Evolutionary conservation across 1,284 basidiomycete species (phyloP), one percentile per base, ranked within the genome.

Genomic region (Xerocomus nothofagi): DNA sequence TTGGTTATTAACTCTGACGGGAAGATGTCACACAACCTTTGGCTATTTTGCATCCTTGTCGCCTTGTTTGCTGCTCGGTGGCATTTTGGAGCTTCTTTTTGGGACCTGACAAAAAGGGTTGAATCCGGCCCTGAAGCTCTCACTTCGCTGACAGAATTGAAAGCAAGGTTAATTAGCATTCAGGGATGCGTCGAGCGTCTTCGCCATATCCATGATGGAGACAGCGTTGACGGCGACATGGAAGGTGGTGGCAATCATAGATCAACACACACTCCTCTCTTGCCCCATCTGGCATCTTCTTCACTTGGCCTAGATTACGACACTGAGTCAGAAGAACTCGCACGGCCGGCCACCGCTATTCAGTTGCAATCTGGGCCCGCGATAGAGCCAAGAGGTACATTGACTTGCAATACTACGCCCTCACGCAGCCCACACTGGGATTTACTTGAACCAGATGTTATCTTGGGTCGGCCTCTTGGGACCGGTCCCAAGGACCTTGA

Each of bases 11-110:
- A 69, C 37, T 33, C 56, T 18, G 68, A 67, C 50, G 65, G 65
- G 14, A 70, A 58, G 46, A 31, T 67, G 44, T 67, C 68, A 6
- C 68, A 70, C 47, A 38, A 50, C 12, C 57, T 67, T 6, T 67
- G 65, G 65, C 26, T 67, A 7, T 55, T 66, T 26, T 66, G 68
- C 51, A 31, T 56, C 41, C 44, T 70, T 15, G 45, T 61, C 44
- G 65, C 61, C 18, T 17, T 56, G 46, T 60, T 56, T 46, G 50
- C 57, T 39, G 41, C 42, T 36, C 47, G 42, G 54, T 17, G 49
- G 32, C 44, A 49, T 17, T 49, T 44, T 3, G 47, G 36, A 11
- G 4, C 55, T 52, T 56, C 51, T 45, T 44, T 67, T 47, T 32
- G 38, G 37, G 55, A 44, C 37, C 11, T 59, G 53, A 46, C 54